Conservation (phyloP, 352 stramenopile species). For the Phytophthora citrophthora region DNA sequence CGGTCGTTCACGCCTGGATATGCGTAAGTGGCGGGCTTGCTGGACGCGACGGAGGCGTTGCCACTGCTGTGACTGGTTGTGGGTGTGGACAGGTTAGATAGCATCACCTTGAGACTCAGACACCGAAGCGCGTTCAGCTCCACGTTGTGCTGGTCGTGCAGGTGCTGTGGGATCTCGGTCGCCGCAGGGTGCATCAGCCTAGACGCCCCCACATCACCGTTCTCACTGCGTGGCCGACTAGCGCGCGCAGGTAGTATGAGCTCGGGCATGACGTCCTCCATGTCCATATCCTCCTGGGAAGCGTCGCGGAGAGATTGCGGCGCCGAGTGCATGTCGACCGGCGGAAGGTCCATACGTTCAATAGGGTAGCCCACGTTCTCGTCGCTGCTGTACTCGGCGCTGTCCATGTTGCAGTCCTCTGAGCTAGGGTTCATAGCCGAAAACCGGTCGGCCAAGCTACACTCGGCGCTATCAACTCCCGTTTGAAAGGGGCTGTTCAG, state of each 20-base stretch:
- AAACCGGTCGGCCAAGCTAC: conserved; percentile 34
- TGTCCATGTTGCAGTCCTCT: conserved; percentile 33
- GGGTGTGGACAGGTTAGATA: conserved; percentile 41
- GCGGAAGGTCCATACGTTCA: conserved; percentile 28
- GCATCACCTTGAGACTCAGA: conserved; percentile 64
- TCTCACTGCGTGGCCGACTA: conserved; percentile 26
- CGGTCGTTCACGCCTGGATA: conserved; percentile 38
- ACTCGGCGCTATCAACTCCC: conserved; percentile 18
- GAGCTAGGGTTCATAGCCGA: conserved; percentile 34
- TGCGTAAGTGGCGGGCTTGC: conserved; percentile 30
- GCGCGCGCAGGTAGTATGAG: conserved; percentile 27
- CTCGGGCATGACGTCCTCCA: conserved; percentile 33
- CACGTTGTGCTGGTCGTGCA: conserved; percentile 45
- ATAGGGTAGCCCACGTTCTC: conserved; percentile 47
- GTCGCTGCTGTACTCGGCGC: conserved; percentile 38
- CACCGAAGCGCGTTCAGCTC: conserved; percentile 59
- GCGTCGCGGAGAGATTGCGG: conserved; percentile 21
- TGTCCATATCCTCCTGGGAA: conserved; percentile 24
- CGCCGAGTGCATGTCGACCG: conserved; percentile 8
- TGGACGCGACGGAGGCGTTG: conserved; percentile 24
- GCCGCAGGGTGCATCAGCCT: conserved; percentile 21
- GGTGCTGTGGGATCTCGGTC: conserved; percentile 33
- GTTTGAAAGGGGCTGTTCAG: conserved; percentile 25
- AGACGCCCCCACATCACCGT: conserved; percentile 24
- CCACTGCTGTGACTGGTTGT: conserved; percentile 6